Evolutionary conservation across 2,329 filamentous ascomycete genomes (phyloP).

Genomic region (Penicillium rolfsii): DNA sequence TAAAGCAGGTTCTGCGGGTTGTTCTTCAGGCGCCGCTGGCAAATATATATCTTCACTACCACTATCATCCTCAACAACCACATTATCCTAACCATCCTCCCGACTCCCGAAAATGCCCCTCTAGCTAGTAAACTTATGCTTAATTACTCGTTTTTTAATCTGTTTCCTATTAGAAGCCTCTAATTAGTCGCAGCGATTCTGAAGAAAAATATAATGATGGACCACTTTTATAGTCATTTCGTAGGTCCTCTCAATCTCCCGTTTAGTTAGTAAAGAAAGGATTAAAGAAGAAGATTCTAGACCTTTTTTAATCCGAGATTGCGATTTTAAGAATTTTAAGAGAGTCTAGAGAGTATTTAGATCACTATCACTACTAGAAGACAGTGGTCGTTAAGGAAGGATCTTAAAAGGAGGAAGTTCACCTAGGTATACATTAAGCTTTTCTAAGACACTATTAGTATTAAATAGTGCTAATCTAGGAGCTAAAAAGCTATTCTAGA

Average conservation of each 20-base stretch:
- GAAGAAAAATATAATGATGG: conserved; percentile 5
- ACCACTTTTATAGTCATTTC: conserved; percentile 9
- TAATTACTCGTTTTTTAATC: conserved; percentile 4
- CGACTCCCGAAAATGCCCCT: not conserved
- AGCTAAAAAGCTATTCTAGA: not conserved
- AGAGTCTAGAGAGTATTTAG: not conserved
- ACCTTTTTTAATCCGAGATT: conserved; percentile 4
- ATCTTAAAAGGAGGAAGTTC: not conserved
- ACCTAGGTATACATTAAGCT: not conserved
- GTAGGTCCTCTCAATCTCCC: conserved; percentile 10
- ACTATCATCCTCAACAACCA: conserved; percentile 2
- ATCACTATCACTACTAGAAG: not conserved
- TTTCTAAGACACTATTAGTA: not conserved
- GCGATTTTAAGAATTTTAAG: not conserved
- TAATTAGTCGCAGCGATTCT: conserved; percentile 4
- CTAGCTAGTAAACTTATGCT: conserved; percentile 3
- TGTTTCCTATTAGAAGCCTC: conserved; percentile 6
- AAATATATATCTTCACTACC: conserved; percentile 9
- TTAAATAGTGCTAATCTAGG: not conserved
- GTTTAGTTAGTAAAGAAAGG: conserved; percentile 9
- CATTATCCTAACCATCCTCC: not conserved
- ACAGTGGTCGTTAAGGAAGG: not conserved
- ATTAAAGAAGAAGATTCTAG: conserved; percentile 9
- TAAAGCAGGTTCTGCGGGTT: conserved; percentile 2
- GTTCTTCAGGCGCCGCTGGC: conserved; percentile 7